Evolutionary conservation across 106 monocot genomes (phyloP), one percentile per base, ranked within the genome.

Genomic region (Posidonia australis): DNA sequence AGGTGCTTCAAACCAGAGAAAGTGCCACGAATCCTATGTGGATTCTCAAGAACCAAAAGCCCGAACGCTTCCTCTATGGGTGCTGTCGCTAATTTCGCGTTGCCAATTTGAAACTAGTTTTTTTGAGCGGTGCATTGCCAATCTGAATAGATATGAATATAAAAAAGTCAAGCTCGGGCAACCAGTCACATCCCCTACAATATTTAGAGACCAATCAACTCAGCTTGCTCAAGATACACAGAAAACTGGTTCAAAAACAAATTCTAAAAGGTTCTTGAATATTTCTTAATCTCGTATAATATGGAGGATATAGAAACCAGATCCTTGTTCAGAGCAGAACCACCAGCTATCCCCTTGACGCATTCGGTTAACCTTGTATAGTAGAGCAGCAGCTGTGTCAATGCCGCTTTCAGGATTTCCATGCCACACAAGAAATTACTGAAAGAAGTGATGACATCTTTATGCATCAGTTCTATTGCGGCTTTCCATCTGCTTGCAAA

Each of bases 391-490:
- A 96, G 75, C 65, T 90, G 96, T 0, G 96, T 87, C 52, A 96
- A 51, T n/a, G 96, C 82, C 0, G 96, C 84, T 65, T 84, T 90
- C 45, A 96, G 68, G 46, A 96, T 96, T 66, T 96, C 96, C 96
- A 96, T 90, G 9, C 96, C 96, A 55, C 90, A 87, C 13, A 96
- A 60, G 66, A 90, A 90, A 69, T 96, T 96, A 77, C 90, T 96
- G 78, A 96, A 96, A 43, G 96, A 96, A 30, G 96, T 96, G 41
- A 96, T 96, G 19, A 96, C 86, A 65, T 96, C 86, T 65, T 84
- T 90, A 78, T 96, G 96, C 94, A 96, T 96, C 42, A 87, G 82
- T 63, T 96, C 90, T 49, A 96, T 96, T 9, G 90, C 86, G 24
- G 73, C 69, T 69, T 90, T 96, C 90, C 90, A 96, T 64, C 90